Conservation (phyloP, 2,329 filamentous ascomycete species). For the Lecanicillium sp. region DNA sequence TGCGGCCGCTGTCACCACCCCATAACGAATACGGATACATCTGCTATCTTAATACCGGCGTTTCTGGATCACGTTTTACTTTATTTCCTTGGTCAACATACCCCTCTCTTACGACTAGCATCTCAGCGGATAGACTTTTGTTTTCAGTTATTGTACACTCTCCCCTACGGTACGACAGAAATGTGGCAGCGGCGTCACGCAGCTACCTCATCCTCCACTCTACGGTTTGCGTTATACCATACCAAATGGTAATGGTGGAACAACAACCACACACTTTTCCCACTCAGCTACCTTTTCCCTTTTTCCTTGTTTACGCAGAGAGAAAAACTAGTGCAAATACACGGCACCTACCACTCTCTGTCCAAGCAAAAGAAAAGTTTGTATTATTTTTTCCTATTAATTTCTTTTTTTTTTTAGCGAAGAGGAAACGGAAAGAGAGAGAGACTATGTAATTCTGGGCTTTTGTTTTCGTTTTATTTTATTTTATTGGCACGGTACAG, state of each 20-base stretch:
- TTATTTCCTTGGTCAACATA: conserved; percentile 1
- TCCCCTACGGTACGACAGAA: conserved; percentile 2
- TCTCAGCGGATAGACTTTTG: conserved; percentile 8
- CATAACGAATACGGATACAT: not conserved
- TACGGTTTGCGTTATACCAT: not conserved
- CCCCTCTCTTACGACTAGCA: conserved; percentile 7
- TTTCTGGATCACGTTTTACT: not conserved
- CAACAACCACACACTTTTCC: not conserved
- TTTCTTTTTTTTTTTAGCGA: conserved; percentile 9
- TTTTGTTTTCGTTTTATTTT: not conserved
- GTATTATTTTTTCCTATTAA: conserved; percentile 3
- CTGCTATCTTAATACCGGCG: not conserved
- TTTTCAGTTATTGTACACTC: conserved; percentile 1
- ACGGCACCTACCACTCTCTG: conserved; percentile 12
- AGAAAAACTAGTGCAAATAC: conserved; percentile 1
- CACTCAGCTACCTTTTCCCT: not conserved
- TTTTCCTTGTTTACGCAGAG: not conserved
- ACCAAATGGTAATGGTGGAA: not conserved
- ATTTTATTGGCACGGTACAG: not conserved
- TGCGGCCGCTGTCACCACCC: not conserved
- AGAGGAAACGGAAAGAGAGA: conserved; percentile 8
- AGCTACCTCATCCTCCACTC: not conserved
- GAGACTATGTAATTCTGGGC: conserved; percentile 1
- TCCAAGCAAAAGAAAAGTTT: not conserved
- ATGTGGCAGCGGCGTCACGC: not conserved